Conservation (phyloP, 1,284 basidiomycete genomes). For the Cryptococcus deneoformans region DNA sequence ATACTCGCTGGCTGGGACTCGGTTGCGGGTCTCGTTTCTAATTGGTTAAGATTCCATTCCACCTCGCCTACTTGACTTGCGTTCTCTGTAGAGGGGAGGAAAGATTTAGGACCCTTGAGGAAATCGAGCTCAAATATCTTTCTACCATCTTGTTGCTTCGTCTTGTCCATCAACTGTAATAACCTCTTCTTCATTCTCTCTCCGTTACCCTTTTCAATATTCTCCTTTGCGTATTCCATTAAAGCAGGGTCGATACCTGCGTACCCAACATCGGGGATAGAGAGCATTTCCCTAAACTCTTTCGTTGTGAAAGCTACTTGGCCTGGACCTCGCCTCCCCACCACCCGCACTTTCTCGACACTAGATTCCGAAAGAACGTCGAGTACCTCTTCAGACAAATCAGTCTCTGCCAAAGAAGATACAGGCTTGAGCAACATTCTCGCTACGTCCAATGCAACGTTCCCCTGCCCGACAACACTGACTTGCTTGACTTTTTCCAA, state of each 20-base stretch:
- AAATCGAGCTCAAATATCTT: slow-evolving; percentile 81
- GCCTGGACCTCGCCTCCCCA: slow-evolving; percentile 81
- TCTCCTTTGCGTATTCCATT: slow-evolving; percentile 44
- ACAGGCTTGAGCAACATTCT: slow-evolving; percentile 75
- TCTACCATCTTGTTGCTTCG: slow-evolving; percentile 10
- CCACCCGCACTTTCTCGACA: slow-evolving; percentile 75
- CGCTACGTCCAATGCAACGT: slow-evolving; percentile 92
- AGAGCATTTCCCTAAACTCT: slow-evolving; percentile 88
- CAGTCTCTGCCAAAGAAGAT: slow-evolving; percentile 65
- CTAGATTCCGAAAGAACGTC: slow-evolving; percentile 62
- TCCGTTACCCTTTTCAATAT: slow-evolving; percentile 12
- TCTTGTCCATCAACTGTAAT: slow-evolving; percentile 50
- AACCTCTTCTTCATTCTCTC: slow-evolving; percentile 53
- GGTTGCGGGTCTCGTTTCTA: slow-evolving; percentile 2
- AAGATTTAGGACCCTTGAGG: slow-evolving; percentile 64
- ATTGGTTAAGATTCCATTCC: slow-evolving; percentile 39
- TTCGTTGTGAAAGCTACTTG: slow-evolving; percentile 94
- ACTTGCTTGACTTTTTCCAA: slow-evolving; percentile 67
- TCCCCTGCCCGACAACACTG: slow-evolving; percentile 89
- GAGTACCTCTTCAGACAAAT: slow-evolving; percentile 76
- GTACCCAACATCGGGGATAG: slow-evolving; percentile 62
- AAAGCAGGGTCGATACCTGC: slow-evolving; percentile 34
- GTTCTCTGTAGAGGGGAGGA: slow-evolving; percentile 40
- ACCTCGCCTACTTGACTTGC: slow-evolving; percentile 39
- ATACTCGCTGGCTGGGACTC: slow-evolving; percentile 17